Base-by-base conservation (phyloP, 2,329 filamentous ascomycete genomes). In the Pezicula radicicola region DNA sequence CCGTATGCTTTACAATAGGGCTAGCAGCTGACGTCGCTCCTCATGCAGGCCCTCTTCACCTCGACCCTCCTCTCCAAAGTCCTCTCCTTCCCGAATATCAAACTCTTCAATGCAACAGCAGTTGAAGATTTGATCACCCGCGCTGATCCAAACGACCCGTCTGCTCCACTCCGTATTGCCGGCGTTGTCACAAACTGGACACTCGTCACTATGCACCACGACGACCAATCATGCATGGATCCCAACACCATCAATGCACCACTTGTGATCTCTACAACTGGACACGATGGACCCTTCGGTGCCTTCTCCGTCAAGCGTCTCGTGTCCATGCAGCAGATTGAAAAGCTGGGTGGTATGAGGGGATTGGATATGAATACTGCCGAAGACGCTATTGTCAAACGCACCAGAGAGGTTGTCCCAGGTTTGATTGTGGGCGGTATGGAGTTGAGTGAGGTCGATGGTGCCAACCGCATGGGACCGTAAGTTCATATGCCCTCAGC, bases 131-230 rank as follows among this genome's bases (percentile, higher is more conserved):
- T 97, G 57, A 93, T 97, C 72, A 96, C 91, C 18, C 88, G 91
- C 42, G 82, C 82, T 12, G 70, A 73, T 44, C 74, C 76, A 18
- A 74, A 69, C 49, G 67, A 71, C 2, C 72, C 73, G 8, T 30
- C 28, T 30, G 7, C 28, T 12, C 10, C 28, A 2, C 72, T 95
- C 41, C 84, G 88, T 57, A 85, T 96, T 59, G 88, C 90, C 8
- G 91, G 91, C 63, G 91, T 96, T 1, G 92, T 97, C 50, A 95
- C 90, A 65, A 97, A 97, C 80, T 97, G 91, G 91, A 96, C 91
- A 1, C 80, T 96, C 25, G 91, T 96, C 46, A 83, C 86, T 41
- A 88, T 93, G 78, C 87, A 92, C 71, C 88, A 92, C 71, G 88
- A 91, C 67, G 88, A 93, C 69, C 91, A 96, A 75, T 89, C 84